Conservation (phyloP, 2,329 filamentous ascomycete species). For the Epichloe aotearoae region DNA sequence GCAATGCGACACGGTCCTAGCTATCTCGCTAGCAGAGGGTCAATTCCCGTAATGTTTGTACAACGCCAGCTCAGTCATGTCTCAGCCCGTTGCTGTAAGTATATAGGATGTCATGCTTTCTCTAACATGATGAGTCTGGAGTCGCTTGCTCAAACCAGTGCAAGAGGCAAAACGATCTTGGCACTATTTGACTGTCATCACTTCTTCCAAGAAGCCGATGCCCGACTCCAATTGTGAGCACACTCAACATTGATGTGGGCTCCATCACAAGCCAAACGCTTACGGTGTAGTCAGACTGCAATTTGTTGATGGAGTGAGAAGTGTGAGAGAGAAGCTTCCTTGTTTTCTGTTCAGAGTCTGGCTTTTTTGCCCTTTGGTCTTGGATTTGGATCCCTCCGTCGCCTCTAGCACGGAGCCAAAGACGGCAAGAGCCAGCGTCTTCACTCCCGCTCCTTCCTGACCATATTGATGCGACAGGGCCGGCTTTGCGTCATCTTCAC, state of each 20-base stretch:
- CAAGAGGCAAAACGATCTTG: not conserved
- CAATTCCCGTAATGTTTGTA: not conserved
- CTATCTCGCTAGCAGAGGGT: slow-evolving; percentile 1
- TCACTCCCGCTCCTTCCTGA: slow-evolving; percentile 1
- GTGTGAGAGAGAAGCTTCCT: not conserved
- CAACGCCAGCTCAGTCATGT: slow-evolving; percentile 5
- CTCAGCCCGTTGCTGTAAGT: slow-evolving; percentile 1
- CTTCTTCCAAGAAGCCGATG: not conserved
- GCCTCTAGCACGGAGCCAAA: not conserved
- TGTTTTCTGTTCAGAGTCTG: not conserved
- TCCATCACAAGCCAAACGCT: not conserved
- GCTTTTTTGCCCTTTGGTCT: not conserved
- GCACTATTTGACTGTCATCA: not conserved
- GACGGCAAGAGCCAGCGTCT: not conserved
- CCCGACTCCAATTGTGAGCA: not conserved
- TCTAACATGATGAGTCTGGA: not conserved
- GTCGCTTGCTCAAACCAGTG: not conserved
- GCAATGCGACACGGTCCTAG: not conserved
- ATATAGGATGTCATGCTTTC: not conserved
- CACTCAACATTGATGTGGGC: not conserved
- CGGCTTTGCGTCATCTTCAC: slow-evolving; percentile 3
- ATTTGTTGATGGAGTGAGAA: not conserved
- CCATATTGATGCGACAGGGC: not conserved
- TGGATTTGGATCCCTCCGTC: not conserved
- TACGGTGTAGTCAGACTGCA: not conserved